A percentile compares a stretch with the other conserved stretches of the same genome.
These are phyloP conservation scores for Sclerotinia subarctica DNA, from an alignment of 2,329 filamentous ascomycete genomes.

Conservation along the genomic window DNA sequence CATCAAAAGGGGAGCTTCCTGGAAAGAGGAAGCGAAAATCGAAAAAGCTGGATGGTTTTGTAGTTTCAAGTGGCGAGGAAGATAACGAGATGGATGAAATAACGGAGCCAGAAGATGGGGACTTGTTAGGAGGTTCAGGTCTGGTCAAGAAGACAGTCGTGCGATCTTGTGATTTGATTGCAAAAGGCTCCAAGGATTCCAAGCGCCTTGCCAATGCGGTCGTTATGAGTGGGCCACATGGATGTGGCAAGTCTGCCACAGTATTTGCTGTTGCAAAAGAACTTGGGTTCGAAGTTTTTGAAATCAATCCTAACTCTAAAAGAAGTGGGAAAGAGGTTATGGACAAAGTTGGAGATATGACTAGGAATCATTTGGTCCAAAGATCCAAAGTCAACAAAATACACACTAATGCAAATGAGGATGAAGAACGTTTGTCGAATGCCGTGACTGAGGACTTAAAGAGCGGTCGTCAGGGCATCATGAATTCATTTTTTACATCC, in stretches of 20 bases:
- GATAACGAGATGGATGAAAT: slow-evolving; percentile 65
- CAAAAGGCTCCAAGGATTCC: slow-evolving; percentile 44
- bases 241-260: slow-evolving; percentile 89
- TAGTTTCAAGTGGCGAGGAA: slow-evolving; percentile 77
- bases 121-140: slow-evolving; percentile 39
- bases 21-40: slow-evolving; percentile 63
- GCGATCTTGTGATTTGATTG: slow-evolving; percentile 41
- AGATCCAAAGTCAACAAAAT: slow-evolving; percentile 41
- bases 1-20: slow-evolving; percentile 37
- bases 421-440: slow-evolving; percentile 41
- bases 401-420: slow-evolving; percentile 36
- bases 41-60: slow-evolving; percentile 74
- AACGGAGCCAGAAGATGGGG: slow-evolving; percentile 55
- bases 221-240: slow-evolving; percentile 84
- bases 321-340: slow-evolving; percentile 86
- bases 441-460: slow-evolving; percentile 56
- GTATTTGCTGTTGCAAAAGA: slow-evolving; percentile 91
- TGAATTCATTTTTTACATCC: slow-evolving; percentile 76
- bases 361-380: slow-evolving; percentile 85
- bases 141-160: slow-evolving; percentile 54
- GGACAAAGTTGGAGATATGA: slow-evolving; percentile 95
- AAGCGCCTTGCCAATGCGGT: slow-evolving; percentile 67
- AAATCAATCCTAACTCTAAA: slow-evolving; percentile 81
- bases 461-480: slow-evolving; percentile 70
- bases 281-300: slow-evolving; percentile 88